Evolutionary conservation across 2,329 filamentous ascomycete genomes (phyloP).

Genomic region (Cladorrhinum sp.): DNA sequence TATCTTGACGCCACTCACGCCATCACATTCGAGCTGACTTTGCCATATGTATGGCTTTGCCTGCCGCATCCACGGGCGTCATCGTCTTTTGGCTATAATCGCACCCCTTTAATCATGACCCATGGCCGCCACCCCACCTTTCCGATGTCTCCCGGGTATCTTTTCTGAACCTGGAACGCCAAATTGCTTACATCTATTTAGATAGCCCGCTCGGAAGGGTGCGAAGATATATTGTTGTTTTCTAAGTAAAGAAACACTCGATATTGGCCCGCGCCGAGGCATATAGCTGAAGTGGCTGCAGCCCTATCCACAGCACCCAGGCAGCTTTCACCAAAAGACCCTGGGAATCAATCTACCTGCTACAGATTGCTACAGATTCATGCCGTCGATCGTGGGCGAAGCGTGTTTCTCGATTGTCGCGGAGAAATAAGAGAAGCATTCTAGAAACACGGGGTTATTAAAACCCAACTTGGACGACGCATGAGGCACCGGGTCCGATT

Average conservation of each 20-base stretch:
- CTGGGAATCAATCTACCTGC: constrained; percentile 28
- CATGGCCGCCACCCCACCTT: constrained; percentile 2
- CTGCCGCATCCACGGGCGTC: neutral
- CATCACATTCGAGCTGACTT: too few species aligned
- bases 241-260: constrained; percentile 29
- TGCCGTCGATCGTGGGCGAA: constrained; percentile 18
- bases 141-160: constrained; percentile 11
- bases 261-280: constrained; percentile 20
- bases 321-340: constrained; percentile 14
- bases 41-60: neutral
- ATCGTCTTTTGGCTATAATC: neutral
- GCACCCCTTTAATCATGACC: neutral
- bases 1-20: neutral
- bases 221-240: constrained; percentile 20
- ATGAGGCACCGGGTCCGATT: constrained; percentile 1
- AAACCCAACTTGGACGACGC: neutral
- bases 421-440: constrained; percentile 22
- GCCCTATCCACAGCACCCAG: constrained; percentile 25
- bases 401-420: constrained; percentile 5
- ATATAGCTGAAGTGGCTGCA: constrained; percentile 23
- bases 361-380: constrained; percentile 15
- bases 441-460: constrained; percentile 23
- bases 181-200: constrained; percentile 26
- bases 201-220: constrained; percentile 2
- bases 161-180: constrained; percentile 20